Conservation (phyloP, 2,329 filamentous ascomycete genomes). For the Bipolaris cookei region DNA sequence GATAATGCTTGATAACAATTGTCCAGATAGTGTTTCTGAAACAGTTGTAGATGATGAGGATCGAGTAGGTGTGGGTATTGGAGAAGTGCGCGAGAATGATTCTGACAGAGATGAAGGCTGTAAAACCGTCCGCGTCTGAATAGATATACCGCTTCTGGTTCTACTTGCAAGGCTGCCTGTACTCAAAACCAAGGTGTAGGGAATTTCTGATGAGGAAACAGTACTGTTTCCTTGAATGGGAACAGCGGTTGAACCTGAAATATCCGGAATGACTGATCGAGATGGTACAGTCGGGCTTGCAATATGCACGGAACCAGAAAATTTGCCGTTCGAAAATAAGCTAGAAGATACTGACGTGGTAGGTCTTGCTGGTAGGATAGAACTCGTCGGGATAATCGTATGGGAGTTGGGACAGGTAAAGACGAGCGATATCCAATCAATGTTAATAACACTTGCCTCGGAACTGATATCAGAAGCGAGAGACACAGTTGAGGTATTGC, state of each 20-base stretch:
- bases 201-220: not conserved
- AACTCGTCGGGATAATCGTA: not conserved
- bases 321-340: not conserved
- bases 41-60: not conserved
- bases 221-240: not conserved
- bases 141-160: not conserved
- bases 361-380: not conserved
- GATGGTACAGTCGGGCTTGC: not conserved
- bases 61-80: not conserved
- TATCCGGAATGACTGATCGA: not conserved
- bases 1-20: not conserved
- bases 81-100: not conserved
- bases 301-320: not conserved
- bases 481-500: not conserved
- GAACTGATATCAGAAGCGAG: not conserved
- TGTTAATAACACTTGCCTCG: not conserved
- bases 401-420: not conserved
- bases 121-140: not conserved
- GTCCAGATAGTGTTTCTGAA: not conserved
- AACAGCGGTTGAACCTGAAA: not conserved
- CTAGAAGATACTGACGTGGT: not conserved
- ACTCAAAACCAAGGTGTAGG: not conserved
- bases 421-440: not conserved
- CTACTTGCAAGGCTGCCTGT: not conserved
- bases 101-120: not conserved